Evolutionary conservation across 768 basidiomycete genomes (phyloP).

Genomic region (Leccinum variicolor): DNA sequence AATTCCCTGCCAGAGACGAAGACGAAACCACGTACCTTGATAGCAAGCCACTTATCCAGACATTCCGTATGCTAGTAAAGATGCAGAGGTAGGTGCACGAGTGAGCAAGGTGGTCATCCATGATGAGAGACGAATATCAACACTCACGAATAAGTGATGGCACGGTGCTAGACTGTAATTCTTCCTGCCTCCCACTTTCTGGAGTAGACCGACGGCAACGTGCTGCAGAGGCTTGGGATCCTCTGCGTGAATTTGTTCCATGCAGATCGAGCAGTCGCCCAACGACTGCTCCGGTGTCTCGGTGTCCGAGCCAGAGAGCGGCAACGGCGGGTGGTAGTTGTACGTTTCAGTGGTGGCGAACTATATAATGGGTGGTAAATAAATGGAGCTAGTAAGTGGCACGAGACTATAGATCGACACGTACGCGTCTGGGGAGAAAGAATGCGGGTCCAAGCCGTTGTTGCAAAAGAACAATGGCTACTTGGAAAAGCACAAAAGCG

Average conservation of each 20-base stretch:
- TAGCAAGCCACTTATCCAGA: constrained; percentile 80
- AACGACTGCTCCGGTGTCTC: constrained; percentile 74
- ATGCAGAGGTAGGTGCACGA: background rate
- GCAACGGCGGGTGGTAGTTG: constrained; percentile 83
- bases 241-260: constrained; percentile 75
- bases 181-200: constrained; percentile 43
- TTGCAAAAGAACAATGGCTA: constrained; percentile 63
- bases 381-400: background rate
- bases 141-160: constrained; percentile 79
- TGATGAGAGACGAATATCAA: background rate
- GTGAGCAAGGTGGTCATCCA: background rate
- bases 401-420: constrained; percentile 17
- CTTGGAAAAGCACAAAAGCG: constrained; percentile 60
- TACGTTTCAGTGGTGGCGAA: constrained; percentile 60
- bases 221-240: constrained; percentile 36
- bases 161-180: constrained; percentile 86
- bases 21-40: constrained; percentile 45
- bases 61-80: constrained; percentile 74
- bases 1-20: background rate
- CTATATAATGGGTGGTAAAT: constrained; percentile 32
- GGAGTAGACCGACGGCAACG: constrained; percentile 37
- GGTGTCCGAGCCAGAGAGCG: constrained; percentile 52
- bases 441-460: constrained; percentile 76
- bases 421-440: constrained; percentile 71
- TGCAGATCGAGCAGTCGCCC: constrained; percentile 91